These are phyloP conservation scores for Galerina sulciceps DNA, from an alignment of 768 basidiomycete species.

Conservation along the genomic window DNA sequence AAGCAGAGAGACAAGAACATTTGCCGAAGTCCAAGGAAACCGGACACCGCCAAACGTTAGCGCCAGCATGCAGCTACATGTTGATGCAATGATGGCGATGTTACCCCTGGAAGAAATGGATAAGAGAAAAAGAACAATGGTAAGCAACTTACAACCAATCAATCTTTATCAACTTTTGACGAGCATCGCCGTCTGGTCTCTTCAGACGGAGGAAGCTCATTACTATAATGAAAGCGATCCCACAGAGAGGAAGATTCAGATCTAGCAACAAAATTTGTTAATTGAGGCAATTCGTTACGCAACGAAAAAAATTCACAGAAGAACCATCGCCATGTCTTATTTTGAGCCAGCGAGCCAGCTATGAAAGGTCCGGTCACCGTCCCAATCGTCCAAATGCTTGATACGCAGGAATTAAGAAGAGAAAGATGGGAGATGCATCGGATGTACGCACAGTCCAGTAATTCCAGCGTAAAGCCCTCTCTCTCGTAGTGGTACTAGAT, in stretches of 20 bases:
- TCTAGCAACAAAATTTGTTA: slow-evolving; percentile 24
- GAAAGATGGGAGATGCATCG: neutral
- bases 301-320: slow-evolving; percentile 34
- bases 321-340: slow-evolving; percentile 42
- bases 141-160: slow-evolving; percentile 44
- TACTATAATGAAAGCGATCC: slow-evolving; percentile 30
- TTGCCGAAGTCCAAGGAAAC: slow-evolving; percentile 44
- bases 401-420: neutral
- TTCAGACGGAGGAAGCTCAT: slow-evolving; percentile 32
- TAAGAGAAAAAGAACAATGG: too few relatives aligned
- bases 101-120: slow-evolving; percentile 39
- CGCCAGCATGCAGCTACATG: slow-evolving; percentile 39
- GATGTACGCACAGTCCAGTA: slow-evolving; percentile 33
- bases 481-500: slow-evolving; percentile 49
- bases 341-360: slow-evolving; percentile 36
- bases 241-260: slow-evolving; percentile 43
- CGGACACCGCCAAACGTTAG: slow-evolving; percentile 53
- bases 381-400: slow-evolving; percentile 38
- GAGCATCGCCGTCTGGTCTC: slow-evolving; percentile 34
- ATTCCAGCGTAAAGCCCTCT: slow-evolving; percentile 44
- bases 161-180: slow-evolving; percentile 39
- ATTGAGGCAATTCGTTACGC: neutral
- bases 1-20: slow-evolving; percentile 45
- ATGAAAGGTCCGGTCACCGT: slow-evolving; percentile 37
- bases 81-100: slow-evolving; percentile 38